Evolutionary conservation across 164 flowering plant species (phyloP).

Genomic region (Akebia trifoliata): DNA sequence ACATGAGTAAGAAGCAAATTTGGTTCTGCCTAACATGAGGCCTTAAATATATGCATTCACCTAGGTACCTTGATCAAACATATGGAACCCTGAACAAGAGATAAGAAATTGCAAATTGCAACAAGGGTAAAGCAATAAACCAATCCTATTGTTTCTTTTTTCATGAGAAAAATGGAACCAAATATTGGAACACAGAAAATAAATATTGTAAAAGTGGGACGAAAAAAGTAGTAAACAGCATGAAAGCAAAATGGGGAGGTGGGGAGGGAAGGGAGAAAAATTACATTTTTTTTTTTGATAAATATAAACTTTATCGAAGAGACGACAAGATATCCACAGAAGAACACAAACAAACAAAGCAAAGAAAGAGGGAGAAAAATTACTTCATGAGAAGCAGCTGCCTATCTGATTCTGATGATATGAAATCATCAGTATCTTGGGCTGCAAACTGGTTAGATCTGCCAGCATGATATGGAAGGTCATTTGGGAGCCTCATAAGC

Average conservation of each 20-base stretch:
- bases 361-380: neutral
- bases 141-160: no score
- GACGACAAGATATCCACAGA: neutral
- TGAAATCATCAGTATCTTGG: constrained; percentile 55
- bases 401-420: constrained; percentile 73
- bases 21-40: neutral
- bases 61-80: neutral
- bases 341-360: neutral
- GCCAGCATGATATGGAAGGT: constrained; percentile 35
- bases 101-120: neutral
- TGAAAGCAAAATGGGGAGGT: no score
- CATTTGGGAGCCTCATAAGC: constrained; percentile 57
- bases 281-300: no score
- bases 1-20: neutral
- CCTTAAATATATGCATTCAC: neutral
- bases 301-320: no score
- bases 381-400: constrained; percentile 76
- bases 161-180: no score
- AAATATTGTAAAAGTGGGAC: no score
- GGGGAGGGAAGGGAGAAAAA: no score
- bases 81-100: neutral
- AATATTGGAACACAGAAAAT: no score
- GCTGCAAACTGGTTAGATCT: constrained; percentile 33
- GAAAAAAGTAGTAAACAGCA: no score
- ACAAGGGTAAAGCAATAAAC: neutral